Conservation (phyloP, 805 yeast species). For the Isabelozyma heimii region DNA sequence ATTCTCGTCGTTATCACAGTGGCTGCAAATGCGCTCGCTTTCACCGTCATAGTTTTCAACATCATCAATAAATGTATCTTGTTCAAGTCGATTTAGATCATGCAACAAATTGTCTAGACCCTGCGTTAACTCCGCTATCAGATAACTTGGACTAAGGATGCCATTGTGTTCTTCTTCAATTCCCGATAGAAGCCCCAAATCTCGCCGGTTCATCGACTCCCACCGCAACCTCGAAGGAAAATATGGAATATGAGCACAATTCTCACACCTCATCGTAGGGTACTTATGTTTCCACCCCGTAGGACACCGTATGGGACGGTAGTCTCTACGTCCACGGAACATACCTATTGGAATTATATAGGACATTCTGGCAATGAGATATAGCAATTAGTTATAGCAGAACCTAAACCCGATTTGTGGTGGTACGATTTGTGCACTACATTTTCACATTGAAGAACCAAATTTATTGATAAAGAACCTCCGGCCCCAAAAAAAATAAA, state of each 20-base stretch:
- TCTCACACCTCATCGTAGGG: slow-evolving; percentile 4
- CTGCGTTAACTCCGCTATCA: not conserved
- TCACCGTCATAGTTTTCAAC: not conserved
- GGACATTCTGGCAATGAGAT: not conserved
- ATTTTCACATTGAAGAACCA: not conserved
- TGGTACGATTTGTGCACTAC: slow-evolving; percentile 1
- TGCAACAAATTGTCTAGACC: not conserved
- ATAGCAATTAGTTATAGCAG: not conserved
- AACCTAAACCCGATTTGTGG: slow-evolving; percentile 3
- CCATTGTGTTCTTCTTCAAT: not conserved
- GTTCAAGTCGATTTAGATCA: not conserved
- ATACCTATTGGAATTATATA: slow-evolving; percentile 10
- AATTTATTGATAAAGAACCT: slow-evolving; percentile 5
- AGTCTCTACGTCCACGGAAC: slow-evolving; percentile 18
- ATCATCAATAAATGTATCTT: not conserved
- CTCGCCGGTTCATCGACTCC: not conserved
- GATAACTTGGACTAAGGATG: not conserved
- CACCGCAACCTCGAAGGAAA: slow-evolving; percentile 3
- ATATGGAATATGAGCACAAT: slow-evolving; percentile 9
- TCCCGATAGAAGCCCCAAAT: too few species aligned
- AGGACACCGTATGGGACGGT: slow-evolving; percentile 16
- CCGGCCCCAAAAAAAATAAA: not conserved
- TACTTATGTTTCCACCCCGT: slow-evolving; percentile 8
- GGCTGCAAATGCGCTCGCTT: not conserved
- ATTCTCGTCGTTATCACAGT: not conserved